These are phyloP conservation scores for Telopea speciosissima DNA, from an alignment of 177 flowering plant genomes.

Conservation along the genomic window DNA sequence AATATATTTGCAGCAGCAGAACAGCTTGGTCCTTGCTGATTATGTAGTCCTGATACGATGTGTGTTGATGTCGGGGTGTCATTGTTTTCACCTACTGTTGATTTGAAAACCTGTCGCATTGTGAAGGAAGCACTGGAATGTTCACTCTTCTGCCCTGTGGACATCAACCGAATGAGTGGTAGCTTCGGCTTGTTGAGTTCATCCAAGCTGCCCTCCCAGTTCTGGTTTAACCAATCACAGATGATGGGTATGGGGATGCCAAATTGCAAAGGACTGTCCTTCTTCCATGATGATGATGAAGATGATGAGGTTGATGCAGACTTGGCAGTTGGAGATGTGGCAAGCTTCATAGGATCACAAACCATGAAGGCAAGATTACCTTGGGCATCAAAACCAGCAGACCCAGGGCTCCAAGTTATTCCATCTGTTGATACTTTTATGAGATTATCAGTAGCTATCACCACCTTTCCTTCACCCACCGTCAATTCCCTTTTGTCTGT, in stretches of 20 bases:
- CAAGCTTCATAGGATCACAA: background rate
- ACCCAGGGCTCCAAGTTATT: slow-evolving; percentile 76
- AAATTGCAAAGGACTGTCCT: slow-evolving; percentile 69
- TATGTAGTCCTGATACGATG: slow-evolving; percentile 32
- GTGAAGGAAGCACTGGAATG: slow-evolving; percentile 83
- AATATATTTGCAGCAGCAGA: slow-evolving; percentile 26
- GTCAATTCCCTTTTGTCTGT: slow-evolving; percentile 53
- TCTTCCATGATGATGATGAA: slow-evolving; percentile 72
- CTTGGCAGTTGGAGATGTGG: slow-evolving; percentile 27
- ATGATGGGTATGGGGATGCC: slow-evolving; percentile 92
- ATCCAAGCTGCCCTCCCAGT: slow-evolving; percentile 94
- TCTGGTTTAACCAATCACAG: slow-evolving; percentile 90
- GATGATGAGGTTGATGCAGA: slow-evolving; percentile 54
- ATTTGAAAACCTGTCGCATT: slow-evolving; percentile 62
- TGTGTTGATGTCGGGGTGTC: slow-evolving; percentile 49
- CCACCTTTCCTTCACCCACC: slow-evolving; percentile 79
- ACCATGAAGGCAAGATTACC: background rate
- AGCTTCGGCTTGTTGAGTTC: slow-evolving; percentile 81
- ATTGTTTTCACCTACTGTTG: slow-evolving; percentile 48
- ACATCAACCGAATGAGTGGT: slow-evolving; percentile 76
- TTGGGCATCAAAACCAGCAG: slow-evolving; percentile 50
- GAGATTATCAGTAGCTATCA: slow-evolving; percentile 87
- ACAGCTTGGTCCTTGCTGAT: slow-evolving; percentile 38
- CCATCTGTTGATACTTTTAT: slow-evolving; percentile 83
- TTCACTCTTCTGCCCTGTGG: slow-evolving; percentile 78